Evolutionary conservation across 495 filamentous ascomycete genomes (phyloP).

Genomic region (Penicillium alfredii): DNA sequence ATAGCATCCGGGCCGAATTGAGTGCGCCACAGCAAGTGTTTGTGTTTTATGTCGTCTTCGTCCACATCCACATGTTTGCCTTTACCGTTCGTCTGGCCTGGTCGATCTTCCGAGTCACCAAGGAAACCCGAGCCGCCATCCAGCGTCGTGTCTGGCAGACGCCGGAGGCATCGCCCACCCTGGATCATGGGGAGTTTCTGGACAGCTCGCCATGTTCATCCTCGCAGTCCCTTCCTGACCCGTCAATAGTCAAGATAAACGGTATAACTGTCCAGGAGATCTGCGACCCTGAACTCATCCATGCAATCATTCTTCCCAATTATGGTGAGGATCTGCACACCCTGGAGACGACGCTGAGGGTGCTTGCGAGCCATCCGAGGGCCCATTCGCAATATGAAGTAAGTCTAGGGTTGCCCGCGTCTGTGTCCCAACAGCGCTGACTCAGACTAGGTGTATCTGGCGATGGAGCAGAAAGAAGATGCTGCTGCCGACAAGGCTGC

Average conservation of each 20-base stretch:
- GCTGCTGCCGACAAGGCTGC: slow-evolving; percentile 49
- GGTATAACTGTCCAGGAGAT: slow-evolving; percentile 3
- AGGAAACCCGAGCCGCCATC: slow-evolving; percentile 17
- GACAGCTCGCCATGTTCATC: no score
- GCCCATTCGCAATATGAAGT: slow-evolving; percentile 61
- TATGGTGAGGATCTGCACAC: slow-evolving; percentile 65
- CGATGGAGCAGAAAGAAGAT: slow-evolving; percentile 61
- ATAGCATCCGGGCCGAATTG: no score
- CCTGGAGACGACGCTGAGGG: slow-evolving; percentile 56
- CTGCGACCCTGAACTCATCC: slow-evolving; percentile 38
- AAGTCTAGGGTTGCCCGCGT: slow-evolving; percentile 17
- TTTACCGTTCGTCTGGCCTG: slow-evolving; percentile 30
- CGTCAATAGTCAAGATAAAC: slow-evolving; percentile 7
- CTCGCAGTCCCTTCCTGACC: slow-evolving; percentile 3
- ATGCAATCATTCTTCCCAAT: slow-evolving; percentile 63
- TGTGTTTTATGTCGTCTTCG: slow-evolving; percentile 24
- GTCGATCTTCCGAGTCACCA: slow-evolving; percentile 20
- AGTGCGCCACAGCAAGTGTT: slow-evolving; percentile 25
- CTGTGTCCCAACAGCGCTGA: background rate
- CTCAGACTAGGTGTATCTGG: slow-evolving; percentile 53
- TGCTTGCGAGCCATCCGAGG: slow-evolving; percentile 58
- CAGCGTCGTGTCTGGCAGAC: slow-evolving; percentile 14
- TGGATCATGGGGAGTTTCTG: no score
- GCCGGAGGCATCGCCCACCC: background rate
- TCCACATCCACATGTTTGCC: slow-evolving; percentile 26